Conservation (phyloP, 2,329 filamentous ascomycete species). For the Trichoderma cornu-damae region DNA sequence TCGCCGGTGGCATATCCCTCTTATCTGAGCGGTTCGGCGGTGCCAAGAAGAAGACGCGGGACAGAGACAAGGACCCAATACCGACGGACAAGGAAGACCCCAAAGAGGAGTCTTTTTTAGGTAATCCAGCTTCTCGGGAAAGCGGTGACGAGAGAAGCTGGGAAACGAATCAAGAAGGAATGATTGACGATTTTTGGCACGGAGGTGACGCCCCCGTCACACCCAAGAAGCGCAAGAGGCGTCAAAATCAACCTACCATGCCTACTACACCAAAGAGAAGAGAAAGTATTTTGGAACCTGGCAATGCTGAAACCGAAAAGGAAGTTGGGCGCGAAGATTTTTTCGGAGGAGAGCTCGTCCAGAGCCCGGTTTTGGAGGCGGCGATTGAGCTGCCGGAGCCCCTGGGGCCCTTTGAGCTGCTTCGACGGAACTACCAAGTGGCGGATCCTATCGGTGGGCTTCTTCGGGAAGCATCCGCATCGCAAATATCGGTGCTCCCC, state of each 20-base stretch:
- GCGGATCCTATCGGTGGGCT: constrained; percentile 30
- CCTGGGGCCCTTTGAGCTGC: constrained; percentile 25
- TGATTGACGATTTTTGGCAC: constrained; percentile 11
- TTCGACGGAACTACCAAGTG: constrained; percentile 30
- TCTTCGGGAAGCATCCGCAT: constrained; percentile 29
- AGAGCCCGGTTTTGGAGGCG: constrained; percentile 37
- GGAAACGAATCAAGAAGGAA: constrained; percentile 13
- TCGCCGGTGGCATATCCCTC: constrained; percentile 30
- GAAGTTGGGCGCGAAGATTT: constrained; percentile 24
- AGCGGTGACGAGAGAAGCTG: constrained; percentile 36
- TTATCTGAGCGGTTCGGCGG: constrained; percentile 35
- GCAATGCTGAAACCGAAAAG: constrained; percentile 23
- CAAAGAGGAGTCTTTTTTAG: constrained; percentile 41
- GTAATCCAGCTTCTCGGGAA: constrained; percentile 43
- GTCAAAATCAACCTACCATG: not conserved
- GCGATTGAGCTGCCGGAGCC: not conserved
- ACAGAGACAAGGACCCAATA: constrained; percentile 26
- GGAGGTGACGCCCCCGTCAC: not conserved
- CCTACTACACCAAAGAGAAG: constrained; percentile 9
- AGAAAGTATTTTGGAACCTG: constrained; percentile 23
- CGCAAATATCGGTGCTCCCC: constrained; percentile 19
- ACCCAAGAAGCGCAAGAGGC: not conserved
- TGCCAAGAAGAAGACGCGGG: constrained; percentile 18
- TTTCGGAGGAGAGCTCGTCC: constrained; percentile 29
- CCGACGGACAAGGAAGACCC: constrained; percentile 22